These are phyloP conservation scores for Juglanconis oblonga DNA, from an alignment of 2,329 filamentous ascomycete genomes.

Conservation along the genomic window DNA sequence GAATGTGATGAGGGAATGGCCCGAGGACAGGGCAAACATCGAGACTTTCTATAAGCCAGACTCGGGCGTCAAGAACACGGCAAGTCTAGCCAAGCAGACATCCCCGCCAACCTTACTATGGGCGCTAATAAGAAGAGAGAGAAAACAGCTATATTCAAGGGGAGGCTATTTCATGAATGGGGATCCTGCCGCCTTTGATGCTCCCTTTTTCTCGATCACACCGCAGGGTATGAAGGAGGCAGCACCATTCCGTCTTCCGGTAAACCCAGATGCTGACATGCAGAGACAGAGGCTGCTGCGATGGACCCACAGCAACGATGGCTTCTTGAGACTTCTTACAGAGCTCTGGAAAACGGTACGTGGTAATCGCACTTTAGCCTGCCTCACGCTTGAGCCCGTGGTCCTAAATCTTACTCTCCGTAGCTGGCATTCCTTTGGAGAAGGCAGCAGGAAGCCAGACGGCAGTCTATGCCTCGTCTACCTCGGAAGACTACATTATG, in stretches of 20 bases:
- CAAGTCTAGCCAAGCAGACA: background rate
- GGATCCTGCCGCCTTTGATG: conserved; percentile 35
- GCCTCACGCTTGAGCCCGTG: background rate
- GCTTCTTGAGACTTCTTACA: conserved; percentile 32
- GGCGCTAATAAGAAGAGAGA: background rate
- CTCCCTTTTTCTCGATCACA: conserved; percentile 37
- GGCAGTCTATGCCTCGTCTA: conserved; percentile 35
- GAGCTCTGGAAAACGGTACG: conserved; percentile 33
- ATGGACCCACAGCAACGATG: conserved; percentile 38
- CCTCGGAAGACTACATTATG: conserved; percentile 34
- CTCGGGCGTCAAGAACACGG: background rate
- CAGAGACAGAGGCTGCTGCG: conserved; percentile 27
- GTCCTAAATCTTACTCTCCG: background rate
- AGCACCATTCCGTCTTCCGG: background rate
- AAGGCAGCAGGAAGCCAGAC: conserved; percentile 28
- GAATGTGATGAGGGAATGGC: conserved; percentile 32
- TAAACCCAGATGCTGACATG: no score
- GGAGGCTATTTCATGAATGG: conserved; percentile 31
- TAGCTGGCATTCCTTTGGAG: conserved; percentile 32
- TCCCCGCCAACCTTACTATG: background rate
- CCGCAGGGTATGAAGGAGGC: background rate
- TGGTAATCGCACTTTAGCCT: conserved; percentile 17
- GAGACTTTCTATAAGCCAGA: conserved; percentile 22
- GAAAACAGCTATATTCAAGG: background rate
- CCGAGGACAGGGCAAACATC: conserved; percentile 28